Conservation (phyloP, 2,329 filamentous ascomycete genomes). For the Alternaria solani region DNA sequence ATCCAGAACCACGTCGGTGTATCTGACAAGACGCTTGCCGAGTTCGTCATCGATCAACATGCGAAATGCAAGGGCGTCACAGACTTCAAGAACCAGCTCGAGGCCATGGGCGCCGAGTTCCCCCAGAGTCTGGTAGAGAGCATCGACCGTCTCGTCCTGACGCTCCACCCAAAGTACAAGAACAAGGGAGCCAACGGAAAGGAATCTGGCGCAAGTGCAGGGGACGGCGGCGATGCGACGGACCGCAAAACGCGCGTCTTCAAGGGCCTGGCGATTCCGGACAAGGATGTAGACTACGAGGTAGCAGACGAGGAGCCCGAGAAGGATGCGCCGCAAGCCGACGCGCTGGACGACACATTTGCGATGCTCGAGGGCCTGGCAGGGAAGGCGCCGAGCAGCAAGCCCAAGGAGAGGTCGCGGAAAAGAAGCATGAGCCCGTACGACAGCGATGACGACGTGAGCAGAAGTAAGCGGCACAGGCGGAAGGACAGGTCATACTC, state of each 20-base stretch:
- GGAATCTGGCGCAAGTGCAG: conserved; percentile 51
- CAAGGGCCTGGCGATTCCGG: conserved; percentile 85
- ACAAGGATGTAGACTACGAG: conserved; percentile 68
- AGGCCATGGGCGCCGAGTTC: conserved; percentile 81
- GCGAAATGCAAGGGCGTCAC: conserved; percentile 73
- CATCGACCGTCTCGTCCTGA: conserved; percentile 85
- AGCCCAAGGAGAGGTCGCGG: conserved; percentile 58
- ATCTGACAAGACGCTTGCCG: conserved; percentile 91
- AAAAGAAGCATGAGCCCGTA: conserved; percentile 69
- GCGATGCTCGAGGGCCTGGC: conserved; percentile 89
- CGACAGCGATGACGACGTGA: conserved; percentile 54
- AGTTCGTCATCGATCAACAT: conserved; percentile 94
- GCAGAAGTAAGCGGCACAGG: conserved; percentile 54
- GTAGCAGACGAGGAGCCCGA: conserved; percentile 57
- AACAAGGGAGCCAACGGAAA: conserved; percentile 52
- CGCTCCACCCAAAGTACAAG: conserved; percentile 92
- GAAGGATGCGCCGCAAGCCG: conserved; percentile 57
- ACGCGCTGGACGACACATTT: conserved; percentile 90
- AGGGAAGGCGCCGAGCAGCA: conserved; percentile 48
- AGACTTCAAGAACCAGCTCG: conserved; percentile 79
- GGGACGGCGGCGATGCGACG: conserved; percentile 61
- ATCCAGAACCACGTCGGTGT: conserved; percentile 93
- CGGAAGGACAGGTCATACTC: conserved; percentile 61
- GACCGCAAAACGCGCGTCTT: conserved; percentile 88
- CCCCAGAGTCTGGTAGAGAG: conserved; percentile 88